Base-by-base conservation (phyloP, 1,139 yeast genomes). In the Blastobotrys raffinosifermentans region DNA sequence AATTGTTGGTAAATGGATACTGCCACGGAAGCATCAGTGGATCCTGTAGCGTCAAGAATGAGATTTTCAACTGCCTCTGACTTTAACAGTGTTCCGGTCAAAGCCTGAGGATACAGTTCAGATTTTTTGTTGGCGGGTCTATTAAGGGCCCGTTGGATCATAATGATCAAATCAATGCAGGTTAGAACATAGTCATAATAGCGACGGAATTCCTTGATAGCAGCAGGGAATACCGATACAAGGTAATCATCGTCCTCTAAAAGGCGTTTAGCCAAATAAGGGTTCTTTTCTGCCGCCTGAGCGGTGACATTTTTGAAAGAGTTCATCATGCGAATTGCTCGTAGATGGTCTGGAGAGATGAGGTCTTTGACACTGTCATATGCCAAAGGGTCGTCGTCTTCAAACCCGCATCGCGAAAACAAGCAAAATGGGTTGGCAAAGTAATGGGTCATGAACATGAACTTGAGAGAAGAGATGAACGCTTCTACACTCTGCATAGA, bases 371-470 rank as follows among this genome's bases (percentile, higher is more conserved):
- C 45, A 34, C 51, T 53, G 29, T 59, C n/a, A 17, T 22, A 19
- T 19, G 19, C 29, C 18, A 26, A 58, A 9, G 55, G 55, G 26
- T 61, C 56, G 10, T 60, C 58, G 15, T 66, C 66, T 31, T 63
- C 63, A 6, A 62, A 58, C 51, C 59, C 52, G 37, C 66, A 51
- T 14, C 39, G 32, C 8, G 54, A 41, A 15, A 70, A 63, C 1
- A 73, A 58, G 0, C 82, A 67, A 38, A 79, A 68, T 1, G 91
- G 86, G 60, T 77, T 80, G 41, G 75, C 77, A 53, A 73, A 82
- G 55, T 75, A 83, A 51, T 80, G 81, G 4, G 79, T 70, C 85
- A 84, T 79, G 49, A 77, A 69, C 19, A 79, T 63, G 43, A 81
- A 66, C 48, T 77, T 79, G 46, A 84, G 61, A 32, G 73, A 70